phyloP scores from a whole-genome alignment of 2,329 filamentous ascomycete species.

The Diplocarpon mali region DNA sequence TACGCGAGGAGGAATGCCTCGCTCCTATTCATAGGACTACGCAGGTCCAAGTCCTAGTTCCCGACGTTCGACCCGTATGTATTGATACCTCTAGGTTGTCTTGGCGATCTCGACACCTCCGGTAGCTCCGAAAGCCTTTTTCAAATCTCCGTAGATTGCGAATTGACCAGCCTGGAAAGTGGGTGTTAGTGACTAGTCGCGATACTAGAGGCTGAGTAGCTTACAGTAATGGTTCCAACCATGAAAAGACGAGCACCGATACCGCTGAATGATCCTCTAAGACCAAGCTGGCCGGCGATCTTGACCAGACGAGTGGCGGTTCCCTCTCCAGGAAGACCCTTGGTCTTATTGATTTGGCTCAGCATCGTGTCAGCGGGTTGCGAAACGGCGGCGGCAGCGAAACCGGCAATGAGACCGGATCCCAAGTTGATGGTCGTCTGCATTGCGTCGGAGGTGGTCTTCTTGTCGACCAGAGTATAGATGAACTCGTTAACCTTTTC shows the following conservation, averaged over 20 bases:
- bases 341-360: slow-evolving; percentile 92
- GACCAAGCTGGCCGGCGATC: slow-evolving; percentile 76
- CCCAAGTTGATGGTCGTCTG: slow-evolving; percentile 76
- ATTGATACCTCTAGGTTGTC: slow-evolving; percentile 11
- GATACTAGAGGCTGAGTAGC: slow-evolving; percentile 9
- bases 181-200: slow-evolving; percentile 8
- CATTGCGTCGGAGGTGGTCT: slow-evolving; percentile 50
- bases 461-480: slow-evolving; percentile 62
- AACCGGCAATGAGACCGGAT: slow-evolving; percentile 68
- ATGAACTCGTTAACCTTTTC: slow-evolving; percentile 74
- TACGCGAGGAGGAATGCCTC: slow-evolving; percentile 6
- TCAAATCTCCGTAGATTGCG: slow-evolving; percentile 74
- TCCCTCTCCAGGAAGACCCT: slow-evolving; percentile 76
- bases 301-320: slow-evolving; percentile 73
- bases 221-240: slow-evolving; percentile 29
- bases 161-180: slow-evolving; percentile 73
- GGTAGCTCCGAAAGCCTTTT: slow-evolving; percentile 57
- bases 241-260: slow-evolving; percentile 71
- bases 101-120: slow-evolving; percentile 63
- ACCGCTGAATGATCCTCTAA: slow-evolving; percentile 69
- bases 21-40: slow-evolving; percentile 4
- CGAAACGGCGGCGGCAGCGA: slow-evolving; percentile 77
- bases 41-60: slow-evolving; percentile 3
- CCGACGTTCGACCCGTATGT: slow-evolving; percentile 9
- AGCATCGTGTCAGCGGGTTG: slow-evolving; percentile 92